phyloP scores from a whole-genome alignment of 768 basidiomycete species.

The Leucogyrophana mollusca region DNA sequence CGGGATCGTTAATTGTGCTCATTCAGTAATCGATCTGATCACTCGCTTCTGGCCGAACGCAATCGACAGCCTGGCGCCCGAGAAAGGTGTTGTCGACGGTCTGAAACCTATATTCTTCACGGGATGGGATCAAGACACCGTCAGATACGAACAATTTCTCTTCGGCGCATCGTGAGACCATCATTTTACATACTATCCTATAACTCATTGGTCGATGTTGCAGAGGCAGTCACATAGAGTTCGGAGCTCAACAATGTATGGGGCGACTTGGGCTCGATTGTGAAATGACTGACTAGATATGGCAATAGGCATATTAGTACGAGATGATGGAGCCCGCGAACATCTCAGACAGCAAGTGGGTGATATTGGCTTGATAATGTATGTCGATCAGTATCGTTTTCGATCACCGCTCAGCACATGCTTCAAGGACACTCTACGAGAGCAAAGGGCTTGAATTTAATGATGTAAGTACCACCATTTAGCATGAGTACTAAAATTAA shows the following conservation, averaged over 20 bases:
- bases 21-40: constrained; percentile 62
- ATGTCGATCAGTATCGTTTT: constrained; percentile 15
- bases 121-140: constrained; percentile 42
- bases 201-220: constrained; percentile 9
- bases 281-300: not conserved
- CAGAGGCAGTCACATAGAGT: constrained; percentile 51
- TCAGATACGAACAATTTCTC: constrained; percentile 54
- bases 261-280: not conserved
- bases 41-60: constrained; percentile 59
- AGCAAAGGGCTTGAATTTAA: constrained; percentile 30
- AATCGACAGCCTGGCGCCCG: constrained; percentile 57
- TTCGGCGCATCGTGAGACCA: constrained; percentile 44
- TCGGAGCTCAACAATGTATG: constrained; percentile 67
- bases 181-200: not conserved
- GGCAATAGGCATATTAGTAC: constrained; percentile 62
- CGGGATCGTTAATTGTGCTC: constrained; percentile 74
- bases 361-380: constrained; percentile 60
- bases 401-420: not conserved
- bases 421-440: constrained; percentile 19
- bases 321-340: constrained; percentile 51
- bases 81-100: constrained; percentile 54
- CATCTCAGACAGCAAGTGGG: constrained; percentile 52
- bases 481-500: too few species aligned
- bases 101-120: constrained; percentile 57
- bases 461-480: constrained; percentile 10